Conservation (phyloP, 805 yeast genomes). For the Saccharomycopsis sp. region DNA sequence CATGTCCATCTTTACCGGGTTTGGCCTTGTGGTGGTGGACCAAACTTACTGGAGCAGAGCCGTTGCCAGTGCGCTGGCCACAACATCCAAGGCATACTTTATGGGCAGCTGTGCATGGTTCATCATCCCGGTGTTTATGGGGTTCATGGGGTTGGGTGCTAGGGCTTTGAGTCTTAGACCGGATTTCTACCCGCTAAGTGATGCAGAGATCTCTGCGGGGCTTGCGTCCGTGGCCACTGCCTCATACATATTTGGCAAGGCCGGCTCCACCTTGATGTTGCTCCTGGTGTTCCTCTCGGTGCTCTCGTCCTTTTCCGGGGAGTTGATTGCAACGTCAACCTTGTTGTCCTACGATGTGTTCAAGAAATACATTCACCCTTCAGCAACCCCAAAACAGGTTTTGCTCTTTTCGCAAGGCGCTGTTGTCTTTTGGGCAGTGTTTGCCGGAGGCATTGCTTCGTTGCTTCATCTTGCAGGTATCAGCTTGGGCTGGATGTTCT, state of each 20-base stretch:
- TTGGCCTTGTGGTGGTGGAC: slow-evolving; percentile 31
- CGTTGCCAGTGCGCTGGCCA: slow-evolving; percentile 32
- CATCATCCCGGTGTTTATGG: slow-evolving; percentile 33
- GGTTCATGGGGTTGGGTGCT: slow-evolving; percentile 32
- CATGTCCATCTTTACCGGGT: slow-evolving; percentile 30
- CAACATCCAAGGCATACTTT: slow-evolving; percentile 32
- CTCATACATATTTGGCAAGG: slow-evolving; percentile 33
- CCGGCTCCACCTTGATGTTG: slow-evolving; percentile 34
- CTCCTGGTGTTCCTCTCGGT: slow-evolving; percentile 36
- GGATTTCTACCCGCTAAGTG: slow-evolving; percentile 31
- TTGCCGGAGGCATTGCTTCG: slow-evolving; percentile 33
- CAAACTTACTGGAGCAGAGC: slow-evolving; percentile 37
- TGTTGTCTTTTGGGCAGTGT: slow-evolving; percentile 34
- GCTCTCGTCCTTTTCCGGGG: slow-evolving; percentile 35
- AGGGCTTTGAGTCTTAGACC: slow-evolving; percentile 28
- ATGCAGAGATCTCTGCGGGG: slow-evolving; percentile 30
- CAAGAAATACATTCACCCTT: slow-evolving; percentile 34
- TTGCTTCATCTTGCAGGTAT: slow-evolving; percentile 31
- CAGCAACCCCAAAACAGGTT: slow-evolving; percentile 35
- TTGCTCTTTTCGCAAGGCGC: slow-evolving; percentile 35
- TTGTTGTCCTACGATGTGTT: slow-evolving; percentile 39
- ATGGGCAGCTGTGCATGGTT: slow-evolving; percentile 34
- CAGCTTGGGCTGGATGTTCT: slow-evolving; percentile 32
- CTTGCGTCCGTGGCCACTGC: slow-evolving; percentile 36
- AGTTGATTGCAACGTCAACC: slow-evolving; percentile 34